Evolutionary conservation across 1,284 basidiomycete species (phyloP).

Genomic region (Singerocomus inundabilis): DNA sequence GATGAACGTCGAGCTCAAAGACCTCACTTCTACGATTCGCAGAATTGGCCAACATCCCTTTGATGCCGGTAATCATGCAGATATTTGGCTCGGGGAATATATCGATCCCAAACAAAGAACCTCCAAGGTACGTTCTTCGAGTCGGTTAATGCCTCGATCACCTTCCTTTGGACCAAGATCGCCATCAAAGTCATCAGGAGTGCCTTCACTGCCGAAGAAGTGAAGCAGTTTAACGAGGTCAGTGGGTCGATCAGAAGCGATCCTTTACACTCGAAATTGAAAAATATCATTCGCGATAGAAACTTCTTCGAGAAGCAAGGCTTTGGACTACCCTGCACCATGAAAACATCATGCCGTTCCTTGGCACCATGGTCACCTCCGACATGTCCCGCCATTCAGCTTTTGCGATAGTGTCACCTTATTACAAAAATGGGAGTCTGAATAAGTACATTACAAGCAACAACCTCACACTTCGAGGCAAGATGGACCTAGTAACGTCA

Average conservation of each 20-base stretch:
- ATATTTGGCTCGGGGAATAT: slow-evolving; percentile 29
- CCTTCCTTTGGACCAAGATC: slow-evolving; percentile 10
- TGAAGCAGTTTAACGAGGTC: slow-evolving; percentile 24
- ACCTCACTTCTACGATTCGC: slow-evolving; percentile 22
- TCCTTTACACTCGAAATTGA: background rate
- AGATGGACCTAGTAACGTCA: slow-evolving; percentile 23
- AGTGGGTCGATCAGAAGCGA: background rate
- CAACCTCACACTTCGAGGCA: slow-evolving; percentile 6
- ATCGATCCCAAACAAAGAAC: slow-evolving; percentile 5
- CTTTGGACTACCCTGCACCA: slow-evolving; percentile 29
- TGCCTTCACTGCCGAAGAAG: slow-evolving; percentile 16
- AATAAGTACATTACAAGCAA: slow-evolving; percentile 15
- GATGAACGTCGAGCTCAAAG: slow-evolving; percentile 20
- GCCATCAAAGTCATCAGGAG: slow-evolving; percentile 29
- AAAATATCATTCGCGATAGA: slow-evolving; percentile 14
- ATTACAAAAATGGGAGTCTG: slow-evolving; percentile 25
- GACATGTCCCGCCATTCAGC: slow-evolving; percentile 21
- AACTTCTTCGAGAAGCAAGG: slow-evolving; percentile 31
- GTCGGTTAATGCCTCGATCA: background rate
- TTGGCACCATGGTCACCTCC: slow-evolving; percentile 20
- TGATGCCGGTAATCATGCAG: slow-evolving; percentile 23
- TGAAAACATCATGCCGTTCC: slow-evolving; percentile 26
- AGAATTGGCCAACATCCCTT: slow-evolving; percentile 19
- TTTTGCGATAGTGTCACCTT: slow-evolving; percentile 31
- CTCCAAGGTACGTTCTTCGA: slow-evolving; percentile 4